Evolutionary conservation across 2,329 filamentous ascomycete species (phyloP).

Genomic region (Pyricularia pennisetigena): DNA sequence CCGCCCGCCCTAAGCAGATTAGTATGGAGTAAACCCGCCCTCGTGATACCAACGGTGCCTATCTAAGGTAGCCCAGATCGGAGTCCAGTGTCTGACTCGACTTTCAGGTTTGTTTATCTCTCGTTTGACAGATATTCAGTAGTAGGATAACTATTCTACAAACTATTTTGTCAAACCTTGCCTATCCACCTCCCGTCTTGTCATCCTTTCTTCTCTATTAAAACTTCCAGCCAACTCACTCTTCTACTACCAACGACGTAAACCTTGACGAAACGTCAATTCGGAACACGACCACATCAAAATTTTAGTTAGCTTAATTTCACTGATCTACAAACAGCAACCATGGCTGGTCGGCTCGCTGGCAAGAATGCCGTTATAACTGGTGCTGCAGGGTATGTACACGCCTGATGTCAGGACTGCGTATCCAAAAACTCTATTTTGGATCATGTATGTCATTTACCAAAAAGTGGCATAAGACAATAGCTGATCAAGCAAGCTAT

Average conservation of each 20-base stretch:
- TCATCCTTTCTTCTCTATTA: neutral
- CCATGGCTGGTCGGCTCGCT: slow-evolving; percentile 21
- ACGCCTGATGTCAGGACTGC: neutral
- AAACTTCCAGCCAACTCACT: too few species aligned
- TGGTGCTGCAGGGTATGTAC: slow-evolving; percentile 70
- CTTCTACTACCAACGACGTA: neutral
- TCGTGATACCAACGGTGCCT: neutral
- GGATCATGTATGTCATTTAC: neutral
- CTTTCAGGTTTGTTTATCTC: neutral
- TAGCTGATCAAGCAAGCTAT: neutral
- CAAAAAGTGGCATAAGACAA: neutral
- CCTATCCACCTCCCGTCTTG: neutral
- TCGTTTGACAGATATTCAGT: neutral
- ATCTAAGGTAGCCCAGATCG: neutral
- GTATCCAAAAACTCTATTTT: neutral
- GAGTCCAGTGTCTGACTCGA: neutral
- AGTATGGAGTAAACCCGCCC: neutral
- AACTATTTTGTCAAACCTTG: neutral
- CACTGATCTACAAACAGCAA: neutral
- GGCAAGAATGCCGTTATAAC: slow-evolving; percentile 66
- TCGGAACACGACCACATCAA: neutral
- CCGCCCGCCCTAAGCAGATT: neutral
- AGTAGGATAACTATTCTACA: neutral
- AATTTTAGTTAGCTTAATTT: neutral
- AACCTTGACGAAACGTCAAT: neutral